phyloP scores from a whole-genome alignment of 192 early-diverging fungal genomes.

The Borealophlyctis nickersoniae region DNA sequence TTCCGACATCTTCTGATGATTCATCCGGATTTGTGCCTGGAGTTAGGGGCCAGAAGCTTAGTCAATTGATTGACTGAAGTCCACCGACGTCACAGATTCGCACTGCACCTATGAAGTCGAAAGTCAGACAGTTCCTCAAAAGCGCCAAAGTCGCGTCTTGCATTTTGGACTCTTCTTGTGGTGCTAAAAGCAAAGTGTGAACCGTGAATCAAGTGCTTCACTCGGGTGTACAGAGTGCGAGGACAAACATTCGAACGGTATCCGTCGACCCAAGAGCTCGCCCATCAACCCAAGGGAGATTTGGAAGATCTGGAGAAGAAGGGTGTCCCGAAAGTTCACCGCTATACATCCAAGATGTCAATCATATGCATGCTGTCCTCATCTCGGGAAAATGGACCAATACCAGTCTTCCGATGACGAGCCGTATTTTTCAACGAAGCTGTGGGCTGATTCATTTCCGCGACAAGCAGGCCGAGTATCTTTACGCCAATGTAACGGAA shows the following conservation, averaged over 20 bases:
- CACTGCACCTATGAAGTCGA: constrained; percentile 86
- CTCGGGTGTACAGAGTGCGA: too few relatives aligned
- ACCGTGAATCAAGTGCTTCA: constrained; percentile 23
- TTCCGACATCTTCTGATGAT: constrained; percentile 71
- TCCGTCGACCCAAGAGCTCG: too few relatives aligned
- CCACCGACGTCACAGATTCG: too few relatives aligned
- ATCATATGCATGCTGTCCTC: background rate
- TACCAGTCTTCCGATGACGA: constrained; percentile 70
- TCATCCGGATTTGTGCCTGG: constrained; percentile 61
- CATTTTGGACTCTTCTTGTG: constrained; percentile 22
- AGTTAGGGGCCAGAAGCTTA: too few relatives aligned
- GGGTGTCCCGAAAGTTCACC: constrained; percentile 44
- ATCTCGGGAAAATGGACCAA: background rate
- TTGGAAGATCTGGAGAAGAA: constrained; percentile 59
- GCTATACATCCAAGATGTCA: constrained; percentile 23
- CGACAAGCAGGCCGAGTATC: constrained; percentile 63
- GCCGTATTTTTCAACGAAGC: constrained; percentile 58
- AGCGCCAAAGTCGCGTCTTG: constrained; percentile 54
- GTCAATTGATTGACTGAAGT: too few relatives aligned
- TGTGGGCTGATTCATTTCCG: constrained; percentile 65
- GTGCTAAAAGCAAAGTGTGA: background rate
- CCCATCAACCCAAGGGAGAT: constrained; percentile 35
- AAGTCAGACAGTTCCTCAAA: constrained; percentile 66
- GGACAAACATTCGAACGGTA: too few relatives aligned
- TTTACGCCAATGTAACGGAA: constrained; percentile 65